Percentiles rank a stretch among this genome's conserved stretches.
phyloP scores from a whole-genome alignment of 129 eudicot genomes.

The Flaveria robusta region DNA sequence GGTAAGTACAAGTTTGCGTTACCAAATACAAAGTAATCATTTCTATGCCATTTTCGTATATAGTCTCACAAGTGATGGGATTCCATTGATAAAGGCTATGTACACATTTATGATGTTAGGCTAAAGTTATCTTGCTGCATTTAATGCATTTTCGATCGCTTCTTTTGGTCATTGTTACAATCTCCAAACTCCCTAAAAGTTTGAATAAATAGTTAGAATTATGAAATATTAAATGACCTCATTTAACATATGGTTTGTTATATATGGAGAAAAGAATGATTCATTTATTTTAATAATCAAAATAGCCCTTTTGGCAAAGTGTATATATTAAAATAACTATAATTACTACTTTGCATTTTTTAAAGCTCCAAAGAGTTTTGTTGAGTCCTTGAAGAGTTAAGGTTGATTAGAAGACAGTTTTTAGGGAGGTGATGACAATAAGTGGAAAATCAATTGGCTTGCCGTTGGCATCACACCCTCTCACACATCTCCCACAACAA shows the following conservation, averaged over 20 bases:
- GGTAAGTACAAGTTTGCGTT: neutral
- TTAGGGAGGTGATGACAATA: too few species aligned
- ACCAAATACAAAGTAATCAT: neutral
- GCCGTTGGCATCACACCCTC: too few species aligned
- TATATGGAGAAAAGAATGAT: too few species aligned
- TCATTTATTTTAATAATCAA: too few species aligned
- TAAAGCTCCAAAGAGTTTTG: too few species aligned
- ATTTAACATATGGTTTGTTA: neutral
- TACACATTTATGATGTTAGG: conserved; percentile 6
- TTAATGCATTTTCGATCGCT: neutral
- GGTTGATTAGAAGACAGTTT: too few species aligned
- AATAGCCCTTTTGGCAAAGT: too few species aligned
- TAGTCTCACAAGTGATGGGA: neutral
- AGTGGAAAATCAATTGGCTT: too few species aligned
- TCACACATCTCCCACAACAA: too few species aligned
- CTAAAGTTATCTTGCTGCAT: neutral
- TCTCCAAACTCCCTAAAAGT: neutral
- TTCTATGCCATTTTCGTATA: neutral
- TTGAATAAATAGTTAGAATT: neutral
- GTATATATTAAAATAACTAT: too few species aligned
- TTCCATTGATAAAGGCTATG: neutral
- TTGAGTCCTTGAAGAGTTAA: too few species aligned
- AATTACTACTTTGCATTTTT: too few species aligned
- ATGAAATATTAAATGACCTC: neutral
- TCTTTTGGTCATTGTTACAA: neutral